Evolutionary conservation across 2,329 filamentous ascomycete genomes (phyloP).

Genomic region (Colletotrichum lindemuthianum): DNA sequence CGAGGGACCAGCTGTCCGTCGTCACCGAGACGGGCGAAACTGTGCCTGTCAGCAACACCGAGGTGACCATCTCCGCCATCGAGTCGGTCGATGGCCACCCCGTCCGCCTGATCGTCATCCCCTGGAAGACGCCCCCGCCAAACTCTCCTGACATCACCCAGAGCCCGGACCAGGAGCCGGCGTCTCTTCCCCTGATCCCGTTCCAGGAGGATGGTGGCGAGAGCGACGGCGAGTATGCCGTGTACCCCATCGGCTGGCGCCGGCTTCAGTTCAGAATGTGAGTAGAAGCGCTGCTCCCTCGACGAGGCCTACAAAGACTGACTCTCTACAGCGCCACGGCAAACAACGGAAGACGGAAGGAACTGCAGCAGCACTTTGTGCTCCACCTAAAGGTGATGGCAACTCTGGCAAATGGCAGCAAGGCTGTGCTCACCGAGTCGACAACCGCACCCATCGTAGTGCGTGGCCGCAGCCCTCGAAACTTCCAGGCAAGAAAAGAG

Average conservation of each 20-base stretch:
- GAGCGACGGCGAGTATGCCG: conserved; percentile 82
- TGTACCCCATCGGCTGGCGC: conserved; percentile 94
- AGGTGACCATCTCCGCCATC: conserved; percentile 89
- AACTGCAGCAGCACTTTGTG: conserved; percentile 95
- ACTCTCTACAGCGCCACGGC: conserved; percentile 76
- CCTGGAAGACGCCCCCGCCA: conserved; percentile 94
- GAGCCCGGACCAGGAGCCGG: conserved; percentile 82
- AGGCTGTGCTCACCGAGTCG: conserved; percentile 83
- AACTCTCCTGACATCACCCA: conserved; percentile 75
- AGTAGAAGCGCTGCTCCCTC: conserved; percentile 43
- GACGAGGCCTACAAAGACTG: conserved; percentile 17
- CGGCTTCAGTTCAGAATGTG: conserved; percentile 88
- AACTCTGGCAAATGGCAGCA: conserved; percentile 84
- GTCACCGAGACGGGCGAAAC: conserved; percentile 86
- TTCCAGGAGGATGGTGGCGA: conserved; percentile 70
- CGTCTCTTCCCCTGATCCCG: conserved; percentile 78
- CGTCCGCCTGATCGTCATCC: conserved; percentile 94
- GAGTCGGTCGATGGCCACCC: conserved; percentile 94
- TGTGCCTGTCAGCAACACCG: conserved; percentile 82
- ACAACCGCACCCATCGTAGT: conserved; percentile 93
- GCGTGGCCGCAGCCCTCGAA: conserved; percentile 89
- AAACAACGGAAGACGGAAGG: conserved; percentile 94
- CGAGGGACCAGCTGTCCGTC: conserved; percentile 80
- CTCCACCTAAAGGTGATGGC: conserved; percentile 87
- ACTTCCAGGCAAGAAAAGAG: conserved; percentile 95